Evolutionary conservation across 805 yeast genomes (phyloP).

Genomic region (Cyberlindnera xylosilytica): DNA sequence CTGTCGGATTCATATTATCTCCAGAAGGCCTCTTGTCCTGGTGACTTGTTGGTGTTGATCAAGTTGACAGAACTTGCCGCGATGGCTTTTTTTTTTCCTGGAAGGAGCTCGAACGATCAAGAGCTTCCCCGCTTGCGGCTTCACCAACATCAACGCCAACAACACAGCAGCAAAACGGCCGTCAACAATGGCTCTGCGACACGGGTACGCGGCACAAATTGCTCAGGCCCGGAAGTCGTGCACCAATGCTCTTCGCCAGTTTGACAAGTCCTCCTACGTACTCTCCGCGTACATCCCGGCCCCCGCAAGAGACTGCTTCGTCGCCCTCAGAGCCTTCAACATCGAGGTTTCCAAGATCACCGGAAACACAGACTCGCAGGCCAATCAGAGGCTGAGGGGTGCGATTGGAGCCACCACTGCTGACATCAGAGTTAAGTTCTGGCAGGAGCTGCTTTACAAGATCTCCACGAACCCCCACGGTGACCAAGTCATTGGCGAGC

Average conservation of each 20-base stretch:
- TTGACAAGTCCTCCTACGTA: constrained; percentile 62
- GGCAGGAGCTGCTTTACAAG: constrained; percentile 60
- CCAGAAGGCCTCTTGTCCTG: too few species aligned
- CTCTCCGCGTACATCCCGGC: constrained; percentile 68
- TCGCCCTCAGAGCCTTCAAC: constrained; percentile 65
- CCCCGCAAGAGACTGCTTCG: constrained; percentile 56
- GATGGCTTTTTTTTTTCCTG: neutral
- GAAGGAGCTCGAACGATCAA: neutral
- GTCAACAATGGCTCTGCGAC: neutral
- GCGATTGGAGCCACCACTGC: constrained; percentile 23
- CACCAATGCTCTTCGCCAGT: constrained; percentile 15
- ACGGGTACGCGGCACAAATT: constrained; percentile 6
- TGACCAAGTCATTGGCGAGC: constrained; percentile 50
- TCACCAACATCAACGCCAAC: neutral
- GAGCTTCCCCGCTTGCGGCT: too few species aligned
- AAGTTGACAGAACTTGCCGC: neutral
- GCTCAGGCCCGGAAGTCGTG: constrained; percentile 11
- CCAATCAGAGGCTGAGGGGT: constrained; percentile 30
- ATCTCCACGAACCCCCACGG: constrained; percentile 37
- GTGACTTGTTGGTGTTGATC: too few species aligned
- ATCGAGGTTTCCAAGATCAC: constrained; percentile 55
- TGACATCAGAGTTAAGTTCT: constrained; percentile 62
- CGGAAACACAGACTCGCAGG: constrained; percentile 16
- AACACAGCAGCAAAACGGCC: neutral
- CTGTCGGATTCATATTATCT: constrained; percentile 11